These are phyloP conservation scores for Patellifolia procumbens DNA, from an alignment of 179 eudicot genomes.

Conservation along the genomic window DNA sequence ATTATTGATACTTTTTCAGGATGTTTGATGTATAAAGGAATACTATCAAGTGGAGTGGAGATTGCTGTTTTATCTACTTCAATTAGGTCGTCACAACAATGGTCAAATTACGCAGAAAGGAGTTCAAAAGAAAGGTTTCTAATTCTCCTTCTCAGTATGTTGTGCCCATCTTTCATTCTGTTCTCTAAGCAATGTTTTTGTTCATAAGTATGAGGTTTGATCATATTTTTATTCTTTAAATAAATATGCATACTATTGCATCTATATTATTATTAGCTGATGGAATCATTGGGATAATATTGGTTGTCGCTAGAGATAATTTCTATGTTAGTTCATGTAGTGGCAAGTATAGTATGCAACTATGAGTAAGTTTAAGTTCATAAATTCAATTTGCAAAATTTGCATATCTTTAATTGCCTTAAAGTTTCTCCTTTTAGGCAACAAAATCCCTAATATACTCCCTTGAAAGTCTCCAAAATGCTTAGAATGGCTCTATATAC, in stretches of 20 bases:
- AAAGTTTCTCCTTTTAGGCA: no score
- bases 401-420: not conserved
- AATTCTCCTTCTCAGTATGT: not conserved
- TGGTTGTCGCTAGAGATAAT: no score
- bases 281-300: no score
- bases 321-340: no score
- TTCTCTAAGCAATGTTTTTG: not conserved
- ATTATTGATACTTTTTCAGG: constrained; percentile 59
- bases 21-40: constrained; percentile 79
- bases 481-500: no score
- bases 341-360: no score
- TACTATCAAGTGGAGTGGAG: constrained; percentile 90
- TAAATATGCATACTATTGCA: no score
- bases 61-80: constrained; percentile 74
- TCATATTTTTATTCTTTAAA: no score
- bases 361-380: no score
- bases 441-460: no score
- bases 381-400: not conserved
- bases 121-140: constrained; percentile 71
- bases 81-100: constrained; percentile 55
- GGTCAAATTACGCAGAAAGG: constrained; percentile 69
- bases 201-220: not conserved
- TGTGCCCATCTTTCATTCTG: not conserved
- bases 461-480: no score
- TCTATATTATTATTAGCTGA: no score